Percentiles rank a stretch among this genome's conserved stretches.
Evolutionary conservation across 176 grass and related monocot genomes (phyloP).

Genomic region (Phoenix roebelenii): DNA sequence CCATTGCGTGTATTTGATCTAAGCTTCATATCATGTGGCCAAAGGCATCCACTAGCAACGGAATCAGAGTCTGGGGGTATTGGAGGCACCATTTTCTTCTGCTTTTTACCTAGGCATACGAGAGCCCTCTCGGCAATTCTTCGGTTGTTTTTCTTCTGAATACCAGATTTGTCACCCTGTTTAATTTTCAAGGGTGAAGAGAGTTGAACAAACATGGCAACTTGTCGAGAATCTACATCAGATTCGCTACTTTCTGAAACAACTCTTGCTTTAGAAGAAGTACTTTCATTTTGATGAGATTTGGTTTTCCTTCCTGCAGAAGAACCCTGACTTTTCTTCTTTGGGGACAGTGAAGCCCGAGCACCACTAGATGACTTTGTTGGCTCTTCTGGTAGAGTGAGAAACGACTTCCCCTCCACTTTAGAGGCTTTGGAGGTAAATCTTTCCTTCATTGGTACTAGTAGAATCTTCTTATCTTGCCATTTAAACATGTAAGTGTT

Average conservation of each 20-base stretch:
- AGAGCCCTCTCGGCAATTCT: conserved; percentile 71
- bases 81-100: conserved; percentile 32
- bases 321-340: conserved; percentile 50
- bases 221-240: conserved; percentile 42
- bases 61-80: conserved; percentile 47
- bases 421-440: too few relatives aligned
- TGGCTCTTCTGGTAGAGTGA: conserved; percentile 23
- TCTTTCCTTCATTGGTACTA: too few relatives aligned
- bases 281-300: conserved; percentile 64
- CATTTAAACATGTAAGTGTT: too few relatives aligned
- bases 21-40: conserved; percentile 61
- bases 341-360: conserved; percentile 30
- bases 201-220: conserved; percentile 31
- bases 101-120: conserved; percentile 61
- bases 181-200: conserved; percentile 42
- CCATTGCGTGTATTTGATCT: conserved; percentile 45
- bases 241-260: conserved; percentile 81
- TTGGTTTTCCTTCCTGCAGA: conserved; percentile 62
- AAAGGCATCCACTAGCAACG: conserved; percentile 44
- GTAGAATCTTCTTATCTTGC: too few relatives aligned
- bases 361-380: conserved; percentile 33
- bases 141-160: conserved; percentile 63
- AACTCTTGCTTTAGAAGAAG: conserved; percentile 62
- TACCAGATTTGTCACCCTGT: conserved; percentile 43
- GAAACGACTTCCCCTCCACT: too few relatives aligned